phyloP scores from a whole-genome alignment of 2,329 filamentous ascomycete species.

The Talaromyces amestolkiae region DNA sequence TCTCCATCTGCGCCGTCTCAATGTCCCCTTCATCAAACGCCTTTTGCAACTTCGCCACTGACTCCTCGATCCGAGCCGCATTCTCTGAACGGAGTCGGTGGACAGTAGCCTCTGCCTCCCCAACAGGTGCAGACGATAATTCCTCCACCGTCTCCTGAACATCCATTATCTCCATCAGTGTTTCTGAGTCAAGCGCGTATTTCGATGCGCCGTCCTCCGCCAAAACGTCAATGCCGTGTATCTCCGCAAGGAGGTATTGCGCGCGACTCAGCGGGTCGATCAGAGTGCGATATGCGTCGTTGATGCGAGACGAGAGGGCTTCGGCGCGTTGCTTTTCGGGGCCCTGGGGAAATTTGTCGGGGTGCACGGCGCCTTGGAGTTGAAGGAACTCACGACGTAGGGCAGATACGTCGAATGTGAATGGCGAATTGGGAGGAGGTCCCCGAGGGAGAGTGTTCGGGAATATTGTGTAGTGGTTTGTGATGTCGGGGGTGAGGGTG shows the following conservation, averaged over 20 bases:
- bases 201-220: slow-evolving; percentile 66
- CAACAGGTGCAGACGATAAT: slow-evolving; percentile 34
- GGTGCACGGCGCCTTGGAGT: slow-evolving; percentile 62
- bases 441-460: slow-evolving; percentile 72
- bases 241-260: slow-evolving; percentile 74
- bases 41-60: slow-evolving; percentile 60
- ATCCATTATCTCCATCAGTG: slow-evolving; percentile 86
- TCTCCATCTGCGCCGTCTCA: slow-evolving; percentile 66
- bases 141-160: slow-evolving; percentile 72
- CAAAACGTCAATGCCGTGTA: slow-evolving; percentile 68
- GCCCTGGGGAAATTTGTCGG: slow-evolving; percentile 48
- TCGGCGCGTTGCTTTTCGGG: slow-evolving; percentile 63
- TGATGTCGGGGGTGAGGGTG: slow-evolving; percentile 34
- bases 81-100: slow-evolving; percentile 66
- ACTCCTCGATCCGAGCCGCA: slow-evolving; percentile 61
- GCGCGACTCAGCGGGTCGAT: slow-evolving; percentile 73
- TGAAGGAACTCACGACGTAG: slow-evolving; percentile 83
- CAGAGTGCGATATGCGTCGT: slow-evolving; percentile 87
- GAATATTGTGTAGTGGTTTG: slow-evolving; percentile 84
- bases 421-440: slow-evolving; percentile 73
- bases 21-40: slow-evolving; percentile 68
- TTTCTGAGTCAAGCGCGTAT: slow-evolving; percentile 64
- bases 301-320: slow-evolving; percentile 76
- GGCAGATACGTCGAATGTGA: slow-evolving; percentile 66
- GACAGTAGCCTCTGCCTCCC: slow-evolving; percentile 56